Percentiles rank a stretch among this genome's conserved stretches.
phyloP scores from a whole-genome alignment of 306 rosid species.

The Medicago truncatula region MtrunA17r5.0-ANR NC_053049.1:5777001-5777500 shows the following conservation, averaged over 20 bases:
- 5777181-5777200: neutral
- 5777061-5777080: neutral
- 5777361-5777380: neutral
- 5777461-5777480: neutral
- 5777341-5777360: conserved; percentile 1
- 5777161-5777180: neutral
- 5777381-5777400: neutral
- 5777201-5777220: neutral
- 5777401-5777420: conserved; percentile 21
- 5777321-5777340: conserved; percentile 15
- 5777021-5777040: neutral
- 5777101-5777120: too few species aligned
- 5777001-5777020: neutral
- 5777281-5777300: neutral
- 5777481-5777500: neutral
- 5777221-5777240: neutral
- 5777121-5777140: too few species aligned
- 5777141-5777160: too few species aligned
- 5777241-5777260: neutral
- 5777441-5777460: conserved; percentile 24
- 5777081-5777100: too few species aligned
- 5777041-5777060: conserved; percentile 3
- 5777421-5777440: conserved; percentile 38
- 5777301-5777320: conserved; percentile 11
- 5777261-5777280: neutral